Conservation (phyloP, 73 alveolate genomes). For the Symbiodinium natans region DNA sequence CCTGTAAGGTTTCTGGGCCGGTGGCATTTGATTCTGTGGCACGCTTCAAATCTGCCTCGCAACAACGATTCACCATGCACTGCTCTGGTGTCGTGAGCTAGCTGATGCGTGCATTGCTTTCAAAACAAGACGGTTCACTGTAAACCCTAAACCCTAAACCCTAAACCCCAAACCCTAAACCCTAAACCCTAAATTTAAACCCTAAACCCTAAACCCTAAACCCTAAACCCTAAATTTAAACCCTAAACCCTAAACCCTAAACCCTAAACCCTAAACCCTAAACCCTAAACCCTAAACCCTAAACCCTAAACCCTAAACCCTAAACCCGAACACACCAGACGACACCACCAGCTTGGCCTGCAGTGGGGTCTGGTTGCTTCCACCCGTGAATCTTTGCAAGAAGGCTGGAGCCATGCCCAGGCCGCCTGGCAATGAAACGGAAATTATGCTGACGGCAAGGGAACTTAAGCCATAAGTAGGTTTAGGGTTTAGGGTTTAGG, state of each 20-base stretch:
- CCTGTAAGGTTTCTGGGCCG: not conserved
- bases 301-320: no score
- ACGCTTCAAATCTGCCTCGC: constrained; percentile 89
- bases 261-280: not conserved
- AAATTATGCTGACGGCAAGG: no score
- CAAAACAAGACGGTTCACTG: not conserved
- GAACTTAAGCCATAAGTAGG: no score
- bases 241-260: no score
- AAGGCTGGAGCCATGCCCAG: constrained; percentile 76
- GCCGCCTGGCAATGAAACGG: constrained; percentile 18
- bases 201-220: no score
- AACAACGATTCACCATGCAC: not conserved
- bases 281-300: no score
- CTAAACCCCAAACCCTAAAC: no score
- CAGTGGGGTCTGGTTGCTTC: constrained; percentile 71
- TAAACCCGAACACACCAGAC: no score
- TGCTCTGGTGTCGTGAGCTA: not conserved
- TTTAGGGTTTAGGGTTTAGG: no score
- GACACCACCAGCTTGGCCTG: not conserved
- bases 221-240: no score
- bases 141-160: not conserved
- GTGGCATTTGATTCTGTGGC: constrained; percentile 69
- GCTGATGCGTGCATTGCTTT: not conserved
- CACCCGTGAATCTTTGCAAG: constrained; percentile 76
- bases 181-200: no score